Evolutionary conservation across 176 grass and related monocot species (phyloP).

Genomic region (Hordeum marinum): DNA sequence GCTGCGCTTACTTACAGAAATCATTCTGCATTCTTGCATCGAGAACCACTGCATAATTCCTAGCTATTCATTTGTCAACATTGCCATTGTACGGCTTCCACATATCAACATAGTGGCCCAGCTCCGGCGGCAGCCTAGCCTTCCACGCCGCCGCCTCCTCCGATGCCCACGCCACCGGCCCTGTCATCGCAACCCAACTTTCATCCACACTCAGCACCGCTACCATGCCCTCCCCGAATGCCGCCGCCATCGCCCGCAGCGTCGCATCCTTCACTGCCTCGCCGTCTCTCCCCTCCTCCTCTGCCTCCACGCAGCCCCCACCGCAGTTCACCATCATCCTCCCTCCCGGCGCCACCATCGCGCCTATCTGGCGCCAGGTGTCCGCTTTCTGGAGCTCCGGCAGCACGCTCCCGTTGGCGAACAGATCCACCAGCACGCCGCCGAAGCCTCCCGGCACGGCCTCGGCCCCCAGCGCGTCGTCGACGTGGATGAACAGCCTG

Average conservation of each 20-base stretch:
- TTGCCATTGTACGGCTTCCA: conserved; percentile 35
- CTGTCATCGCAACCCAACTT: conserved; percentile 59
- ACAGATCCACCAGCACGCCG: conserved; percentile 73
- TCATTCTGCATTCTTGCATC: background rate
- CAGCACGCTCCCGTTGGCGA: conserved; percentile 65
- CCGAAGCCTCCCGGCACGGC: conserved; percentile 43
- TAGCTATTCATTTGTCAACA: background rate
- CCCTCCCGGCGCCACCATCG: conserved; percentile 36
- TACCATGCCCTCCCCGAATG: conserved; percentile 49
- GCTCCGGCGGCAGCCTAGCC: conserved; percentile 39
- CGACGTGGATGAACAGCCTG: conserved; percentile 45
- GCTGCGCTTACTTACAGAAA: background rate
- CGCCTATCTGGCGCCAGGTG: conserved; percentile 43
- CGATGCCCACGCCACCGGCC: conserved; percentile 1
- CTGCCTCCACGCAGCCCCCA: conserved; percentile 69
- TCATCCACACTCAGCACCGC: conserved; percentile 59
- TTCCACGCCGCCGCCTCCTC: conserved; percentile 50
- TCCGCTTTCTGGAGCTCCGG: conserved; percentile 59
- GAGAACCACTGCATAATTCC: background rate
- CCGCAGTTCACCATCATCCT: conserved; percentile 82
- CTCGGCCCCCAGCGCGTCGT: conserved; percentile 50
- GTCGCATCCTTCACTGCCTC: conserved; percentile 63
- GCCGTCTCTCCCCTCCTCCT: conserved; percentile 55
- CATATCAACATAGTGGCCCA: conserved; percentile 43
- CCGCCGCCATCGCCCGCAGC: conserved; percentile 35